phyloP scores from a whole-genome alignment of 2,329 filamentous ascomycete genomes.

The Ophiostoma ips region DNA sequence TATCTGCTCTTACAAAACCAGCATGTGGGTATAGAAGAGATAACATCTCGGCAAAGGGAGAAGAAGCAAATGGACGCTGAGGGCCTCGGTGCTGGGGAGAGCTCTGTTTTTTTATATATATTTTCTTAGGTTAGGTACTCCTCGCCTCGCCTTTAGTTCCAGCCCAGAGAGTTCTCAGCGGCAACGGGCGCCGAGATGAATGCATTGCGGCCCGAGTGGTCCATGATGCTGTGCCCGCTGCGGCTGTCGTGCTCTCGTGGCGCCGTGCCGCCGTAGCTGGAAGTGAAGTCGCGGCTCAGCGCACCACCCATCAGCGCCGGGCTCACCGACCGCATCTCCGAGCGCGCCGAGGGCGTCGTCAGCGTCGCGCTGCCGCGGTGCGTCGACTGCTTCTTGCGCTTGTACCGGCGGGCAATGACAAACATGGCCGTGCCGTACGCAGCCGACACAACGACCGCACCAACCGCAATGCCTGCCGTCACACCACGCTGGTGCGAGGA shows the following conservation, averaged over 20 bases:
- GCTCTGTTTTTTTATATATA: not conserved
- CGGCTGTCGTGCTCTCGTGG: constrained; percentile 44
- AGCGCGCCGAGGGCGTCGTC: constrained; percentile 37
- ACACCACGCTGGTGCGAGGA: constrained; percentile 48
- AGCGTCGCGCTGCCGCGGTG: constrained; percentile 67
- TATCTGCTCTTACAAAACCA: constrained; percentile 3
- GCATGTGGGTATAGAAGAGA: not conserved
- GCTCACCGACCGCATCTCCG: constrained; percentile 44
- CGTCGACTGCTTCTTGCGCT: constrained; percentile 68
- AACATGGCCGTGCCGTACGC: constrained; percentile 95
- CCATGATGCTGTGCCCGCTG: constrained; percentile 33
- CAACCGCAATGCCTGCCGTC: constrained; percentile 57
- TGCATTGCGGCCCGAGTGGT: constrained; percentile 40
- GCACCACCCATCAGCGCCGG: constrained; percentile 59
- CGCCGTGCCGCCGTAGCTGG: constrained; percentile 35
- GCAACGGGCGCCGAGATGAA: constrained; percentile 82
- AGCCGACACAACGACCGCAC: constrained; percentile 62
- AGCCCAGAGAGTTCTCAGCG: constrained; percentile 87
- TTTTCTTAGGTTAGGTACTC: too few relatives aligned
- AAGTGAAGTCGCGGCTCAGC: constrained; percentile 39
- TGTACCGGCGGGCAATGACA: constrained; percentile 78
- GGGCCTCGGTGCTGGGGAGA: not conserved
- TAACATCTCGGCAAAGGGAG: not conserved
- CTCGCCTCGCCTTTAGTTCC: constrained; percentile 60
- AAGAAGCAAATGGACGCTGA: constrained; percentile 1